These are phyloP conservation scores for Helichrysum umbraculigerum DNA, from an alignment of 129 eudicot species.

Conservation along the genomic window DNA sequence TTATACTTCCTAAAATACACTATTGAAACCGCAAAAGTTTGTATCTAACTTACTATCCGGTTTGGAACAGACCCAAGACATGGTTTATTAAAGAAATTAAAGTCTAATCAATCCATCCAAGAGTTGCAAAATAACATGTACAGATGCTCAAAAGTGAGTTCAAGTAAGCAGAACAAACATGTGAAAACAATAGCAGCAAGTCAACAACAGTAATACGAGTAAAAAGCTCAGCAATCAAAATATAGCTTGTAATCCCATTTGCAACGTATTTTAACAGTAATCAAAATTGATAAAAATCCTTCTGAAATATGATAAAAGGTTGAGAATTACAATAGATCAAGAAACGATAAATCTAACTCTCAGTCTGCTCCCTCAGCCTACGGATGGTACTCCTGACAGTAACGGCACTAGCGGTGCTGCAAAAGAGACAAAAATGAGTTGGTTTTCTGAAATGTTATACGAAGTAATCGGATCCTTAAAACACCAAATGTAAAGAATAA, in stretches of 20 bases:
- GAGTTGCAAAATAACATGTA: background rate
- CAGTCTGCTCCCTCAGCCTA: slow-evolving; percentile 68
- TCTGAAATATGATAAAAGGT: slow-evolving; percentile 1
- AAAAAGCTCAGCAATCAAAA: slow-evolving; percentile 11
- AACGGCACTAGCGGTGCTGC: slow-evolving; percentile 83
- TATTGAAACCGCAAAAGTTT: background rate
- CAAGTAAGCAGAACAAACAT: background rate
- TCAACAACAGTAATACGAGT: background rate
- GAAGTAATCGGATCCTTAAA: background rate
- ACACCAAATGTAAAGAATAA: background rate
- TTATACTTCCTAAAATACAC: too few relatives aligned
- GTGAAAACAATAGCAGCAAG: background rate
- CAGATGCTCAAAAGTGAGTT: background rate
- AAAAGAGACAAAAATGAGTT: slow-evolving; percentile 12
- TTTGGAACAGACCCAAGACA: background rate
- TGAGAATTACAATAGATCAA: slow-evolving; percentile 4
- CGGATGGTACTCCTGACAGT: slow-evolving; percentile 79
- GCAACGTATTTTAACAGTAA: slow-evolving; percentile 23
- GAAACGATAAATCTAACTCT: slow-evolving; percentile 44
- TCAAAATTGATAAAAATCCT: slow-evolving; percentile 16
- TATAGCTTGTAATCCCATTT: slow-evolving; percentile 6
- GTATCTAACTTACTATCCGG: background rate
- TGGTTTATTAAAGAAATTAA: too few relatives aligned
- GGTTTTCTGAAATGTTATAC: background rate
- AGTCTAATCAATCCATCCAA: background rate